Base-by-base conservation (phyloP, 805 yeast species). In the Kodamaea neixiangensis region DNA sequence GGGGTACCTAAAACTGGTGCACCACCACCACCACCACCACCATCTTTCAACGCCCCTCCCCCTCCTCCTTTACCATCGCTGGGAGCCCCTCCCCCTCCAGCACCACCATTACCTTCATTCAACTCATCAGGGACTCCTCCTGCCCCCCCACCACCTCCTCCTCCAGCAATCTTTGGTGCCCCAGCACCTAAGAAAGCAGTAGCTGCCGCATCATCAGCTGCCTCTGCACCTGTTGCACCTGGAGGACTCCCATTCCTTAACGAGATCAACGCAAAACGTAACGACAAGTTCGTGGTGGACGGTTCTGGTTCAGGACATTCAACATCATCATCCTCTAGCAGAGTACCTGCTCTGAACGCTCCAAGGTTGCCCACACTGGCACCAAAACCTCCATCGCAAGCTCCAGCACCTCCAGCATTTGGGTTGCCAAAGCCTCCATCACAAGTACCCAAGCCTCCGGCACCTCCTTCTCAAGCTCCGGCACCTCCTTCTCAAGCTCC, bases 221-320 rank as follows among this genome's bases (percentile, higher is more conserved):
- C 52, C 9, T 67, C 49, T 52, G 65, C 37, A 35, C 59, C 49
- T 59, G 64, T 62, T 5, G 56, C 62, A 9, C 78, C 77, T 2
- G 75, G 78, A 1, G 51, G 47, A 1, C 59, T 78, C 14, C 83
- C 83, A 3, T 79, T 79, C 58, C 64, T 80, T 10, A 75, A 78
- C 3, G 78, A 80, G 52, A 79, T 80, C 48, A 78, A 77, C 57
- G 73, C 70, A 31, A 73, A 75, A 54, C 68, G 83, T 54, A 78
- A 75, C 51, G 81, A 78, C 14, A 57, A 72, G 20, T 68, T 69
- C 58, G 79, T 74, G 34, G 75, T 77, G n/a, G 77, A 71, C 29
- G 77, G 65, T 2, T 46, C 62, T 7, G 51, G 65, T 18, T 44
- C 54, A 5, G 52, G 45, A 0, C 44, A 44, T 22, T 50, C 60